phyloP scores from a whole-genome alignment of 2,329 filamentous ascomycete species.

The Fusarium albosuccineum region DNA sequence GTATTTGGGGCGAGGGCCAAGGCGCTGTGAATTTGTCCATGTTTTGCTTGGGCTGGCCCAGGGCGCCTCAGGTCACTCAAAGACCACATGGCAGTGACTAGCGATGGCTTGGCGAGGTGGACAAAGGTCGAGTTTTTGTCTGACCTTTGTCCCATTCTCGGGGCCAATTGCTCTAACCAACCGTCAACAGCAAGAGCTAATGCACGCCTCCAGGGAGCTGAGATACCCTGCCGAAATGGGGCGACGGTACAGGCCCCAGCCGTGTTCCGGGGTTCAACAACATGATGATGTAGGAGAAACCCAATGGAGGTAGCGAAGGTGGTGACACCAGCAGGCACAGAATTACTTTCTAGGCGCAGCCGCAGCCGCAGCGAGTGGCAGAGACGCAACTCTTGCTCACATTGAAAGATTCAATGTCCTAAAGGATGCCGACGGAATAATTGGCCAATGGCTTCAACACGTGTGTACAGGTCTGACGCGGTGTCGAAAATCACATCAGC shows the following conservation, averaged over 20 bases:
- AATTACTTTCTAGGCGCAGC: slow-evolving; percentile 27
- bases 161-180: slow-evolving; percentile 14
- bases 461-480: slow-evolving; percentile 21
- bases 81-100: slow-evolving; percentile 2
- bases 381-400: neutral
- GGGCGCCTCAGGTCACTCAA: slow-evolving; percentile 7
- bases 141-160: neutral
- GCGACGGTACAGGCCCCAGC: slow-evolving; percentile 18
- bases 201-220: slow-evolving; percentile 31
- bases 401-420: slow-evolving; percentile 6
- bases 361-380: slow-evolving; percentile 20
- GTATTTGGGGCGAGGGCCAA: slow-evolving; percentile 1
- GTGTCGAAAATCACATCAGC: slow-evolving; percentile 16
- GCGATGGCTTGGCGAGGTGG: slow-evolving; percentile 6
- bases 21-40: neutral
- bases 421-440: slow-evolving; percentile 23
- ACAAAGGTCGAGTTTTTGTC: neutral
- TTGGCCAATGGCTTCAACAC: slow-evolving; percentile 35
- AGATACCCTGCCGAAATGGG: slow-evolving; percentile 15
- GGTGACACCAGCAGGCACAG: slow-evolving; percentile 16
- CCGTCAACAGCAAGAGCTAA: slow-evolving; percentile 21
- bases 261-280: slow-evolving; percentile 34
- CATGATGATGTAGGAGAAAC: slow-evolving; percentile 32
- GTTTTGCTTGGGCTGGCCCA: too few species aligned
- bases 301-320: slow-evolving; percentile 19